Base-by-base conservation (phyloP, 2,329 filamentous ascomycete genomes). In the Neofusicoccum kwambonambiense region DNA sequence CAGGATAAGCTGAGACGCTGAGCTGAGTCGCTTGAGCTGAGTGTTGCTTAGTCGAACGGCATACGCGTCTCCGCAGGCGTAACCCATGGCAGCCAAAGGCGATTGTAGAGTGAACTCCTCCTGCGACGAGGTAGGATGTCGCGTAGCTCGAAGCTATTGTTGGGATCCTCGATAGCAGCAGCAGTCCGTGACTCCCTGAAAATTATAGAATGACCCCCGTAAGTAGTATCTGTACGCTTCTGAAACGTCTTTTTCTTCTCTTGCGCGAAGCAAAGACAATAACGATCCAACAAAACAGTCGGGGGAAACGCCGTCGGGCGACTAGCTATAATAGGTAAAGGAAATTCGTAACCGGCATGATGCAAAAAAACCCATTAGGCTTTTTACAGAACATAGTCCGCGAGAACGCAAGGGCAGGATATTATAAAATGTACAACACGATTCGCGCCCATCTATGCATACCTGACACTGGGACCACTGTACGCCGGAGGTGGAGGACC, bases 401-500 rank as follows among this genome's bases (percentile, higher is more conserved):
- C 4, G 1, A 27, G 15, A 31, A 31, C 27, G 27, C 27, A 31
- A 31, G 27, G 27, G 27, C 27, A 31, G 41, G 13, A 27, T 44
- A 17, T 44, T 31, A 35, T 44, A 31, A 58, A 45, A 35, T 60
- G 31, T 47, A 60, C 56, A 37, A 31, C 22, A 37, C 54, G 34
- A 17, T 57, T 31, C 44, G 11, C 19, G 37, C 8, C 13, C 37
- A 12, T 39, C 44, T 45, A 60, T 27, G 56, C 56, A 15, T 60
- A 60, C 42, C 56, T 60, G 4, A 60, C 56, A 27, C 39, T 19
- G 5, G 56, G 56, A 11, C 42, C 42, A 9, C 41, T 47, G 42
- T 60, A 60, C 22, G 56, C 56, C 27, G 56, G 56, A 19, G 56
- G 56, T 27, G 56, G 56, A 19, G 56, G 56, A 6, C 56, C 56